Base-by-base conservation (phyloP, 2,329 filamentous ascomycete genomes). In the Sporothrix phasma region DNA sequence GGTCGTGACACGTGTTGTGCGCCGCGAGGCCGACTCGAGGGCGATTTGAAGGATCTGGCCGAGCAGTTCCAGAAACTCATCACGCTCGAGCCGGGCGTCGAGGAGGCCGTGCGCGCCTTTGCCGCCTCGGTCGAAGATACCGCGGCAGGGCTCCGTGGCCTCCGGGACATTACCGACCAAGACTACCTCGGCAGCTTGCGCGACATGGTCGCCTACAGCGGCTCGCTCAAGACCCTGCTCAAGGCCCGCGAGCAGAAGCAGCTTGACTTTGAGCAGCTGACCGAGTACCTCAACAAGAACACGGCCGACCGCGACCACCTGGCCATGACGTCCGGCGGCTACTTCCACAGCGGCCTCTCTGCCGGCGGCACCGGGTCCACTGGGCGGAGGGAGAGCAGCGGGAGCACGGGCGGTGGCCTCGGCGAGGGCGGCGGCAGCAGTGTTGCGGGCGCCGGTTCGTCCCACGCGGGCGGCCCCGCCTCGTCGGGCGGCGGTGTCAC, bases 171-270 rank as follows among this genome's bases (percentile, higher is more conserved):
- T 71, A 97, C 93, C 0, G 94, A 99, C 73, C 92, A 96, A 71
- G 92, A 97, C 75, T 99, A 99, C 73, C 85, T 99, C 1, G 90
- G 91, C 69, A 93, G 88, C 63, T 81, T 99, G 62, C 86, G 92
- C 60, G 94, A 99, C 76, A 96, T 97, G 92, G 90, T 95, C 71
- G 88, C 92, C 29, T 99, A 97, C 76, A 93, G 92, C 68, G 78
- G 84, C n/a, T 88, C 92, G 0, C 80, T 97, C 54, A 96, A 96
- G 75, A 82, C 85, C 26, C 86, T 99, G 5, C 85, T 99, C 68
- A 96, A 96, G 75, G 90, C 90, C 1, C 88, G 94, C 41, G 94
- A 99, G 78, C 92, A 95, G 78, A 99, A 99, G 74, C 94, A 99
- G 74, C 88, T 99, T 65, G 94, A 99, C 77, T 96, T 93, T 72